A percentile compares a stretch with the other conserved stretches of the same genome.
Conservation (phyloP, 345 rosid species). For the Heritiera fomes region DNA sequence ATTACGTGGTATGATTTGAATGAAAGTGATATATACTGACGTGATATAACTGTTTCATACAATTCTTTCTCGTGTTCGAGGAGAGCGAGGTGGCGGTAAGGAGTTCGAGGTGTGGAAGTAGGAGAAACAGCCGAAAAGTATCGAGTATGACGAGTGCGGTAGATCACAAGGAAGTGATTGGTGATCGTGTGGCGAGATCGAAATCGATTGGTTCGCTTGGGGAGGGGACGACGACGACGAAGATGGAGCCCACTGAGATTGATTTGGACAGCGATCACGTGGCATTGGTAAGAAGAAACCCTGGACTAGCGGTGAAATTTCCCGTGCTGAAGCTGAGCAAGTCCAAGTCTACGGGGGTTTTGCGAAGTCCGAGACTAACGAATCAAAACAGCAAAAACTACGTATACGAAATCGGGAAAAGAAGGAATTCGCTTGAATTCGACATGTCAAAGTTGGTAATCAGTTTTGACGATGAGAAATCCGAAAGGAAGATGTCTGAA, state of each 20-base stretch:
- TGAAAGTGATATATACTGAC: too few relatives aligned
- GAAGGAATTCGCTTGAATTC: neutral
- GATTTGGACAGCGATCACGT: neutral
- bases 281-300: neutral
- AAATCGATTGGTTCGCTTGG: constrained; percentile 58
- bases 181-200: constrained; percentile 49
- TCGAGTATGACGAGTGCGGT: constrained; percentile 38
- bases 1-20: too few relatives aligned
- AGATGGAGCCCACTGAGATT: constrained; percentile 7
- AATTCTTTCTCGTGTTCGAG: too few relatives aligned
- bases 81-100: constrained; percentile 34
- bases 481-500: constrained; percentile 32
- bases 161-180: constrained; percentile 22
- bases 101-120: constrained; percentile 39
- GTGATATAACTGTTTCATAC: too few relatives aligned
- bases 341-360: constrained; percentile 69
- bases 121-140: constrained; percentile 47
- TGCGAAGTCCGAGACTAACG: constrained; percentile 32
- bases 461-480: constrained; percentile 38
- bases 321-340: constrained; percentile 50
- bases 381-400: constrained; percentile 21
- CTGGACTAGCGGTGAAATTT: constrained; percentile 24
- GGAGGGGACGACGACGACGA: constrained; percentile 21
- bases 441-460: constrained; percentile 28
- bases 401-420: constrained; percentile 23